Base-by-base conservation (phyloP, 768 basidiomycete species). In the Termitomyces bulborhizus region DNA sequence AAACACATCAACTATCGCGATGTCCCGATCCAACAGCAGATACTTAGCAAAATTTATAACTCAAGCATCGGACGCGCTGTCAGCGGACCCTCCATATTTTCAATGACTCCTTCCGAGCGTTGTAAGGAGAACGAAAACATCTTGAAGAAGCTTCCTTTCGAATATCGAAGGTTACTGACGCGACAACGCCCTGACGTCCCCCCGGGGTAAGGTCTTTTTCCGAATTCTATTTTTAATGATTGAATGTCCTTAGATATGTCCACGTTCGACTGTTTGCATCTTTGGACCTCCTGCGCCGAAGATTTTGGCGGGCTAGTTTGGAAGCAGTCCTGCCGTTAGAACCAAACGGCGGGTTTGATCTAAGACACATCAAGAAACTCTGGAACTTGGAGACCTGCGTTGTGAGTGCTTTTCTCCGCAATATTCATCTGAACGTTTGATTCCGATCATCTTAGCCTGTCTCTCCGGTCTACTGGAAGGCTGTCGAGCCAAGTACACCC, bases 341-440 rank as follows among this genome's bases (percentile, higher is more conserved):
- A 46, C 46, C 55, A n/a, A 48, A 57, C 12, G 63, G 63, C 3
- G 60, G 55, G 36, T 49, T 65, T 6, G 60, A 65, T 45, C 24
- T 63, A 32, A 51, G 18, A 41, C 51, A 39, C 13, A 53, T 65
- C 39, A 63, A 59, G 45, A 43, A 55, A 27, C 47, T 65, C 1
- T 65, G 63, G 63, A 57, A 57, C 15, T 53, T 63, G 18, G 62
- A 63, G 21, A 56, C 52, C 6, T 65, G 62, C 36, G 42, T 51
- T 5, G 63, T 65, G 44, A 37, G 57, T 32, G 18, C 39, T 31
- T 1, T 42, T 13, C 27, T 16, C 12, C 4, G 12, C n/a, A 7
- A 3, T 6, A 16, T 29, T 21, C 0, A 13, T 27, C 1, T 3
- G 4, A n/a, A 16, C 16, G 12, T n/a, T 42, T 54, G 34, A 32